Conservation (phyloP, 257 asterid species). For the Solanum medicagineum region DNA sequence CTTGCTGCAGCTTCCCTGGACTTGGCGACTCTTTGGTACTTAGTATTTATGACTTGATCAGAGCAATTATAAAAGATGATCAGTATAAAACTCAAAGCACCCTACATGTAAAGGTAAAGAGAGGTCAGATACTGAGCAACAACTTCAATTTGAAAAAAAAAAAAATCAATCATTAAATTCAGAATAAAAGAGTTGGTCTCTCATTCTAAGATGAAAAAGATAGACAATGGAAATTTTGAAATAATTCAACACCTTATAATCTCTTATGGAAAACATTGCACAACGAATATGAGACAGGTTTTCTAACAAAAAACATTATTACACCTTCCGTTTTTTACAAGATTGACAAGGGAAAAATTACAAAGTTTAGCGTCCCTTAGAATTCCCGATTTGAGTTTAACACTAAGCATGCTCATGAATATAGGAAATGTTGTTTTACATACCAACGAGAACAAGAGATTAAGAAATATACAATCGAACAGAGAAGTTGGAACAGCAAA, state of each 20-base stretch:
- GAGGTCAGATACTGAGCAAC: constrained; percentile 1
- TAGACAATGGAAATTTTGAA: not conserved
- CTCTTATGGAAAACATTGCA: not conserved
- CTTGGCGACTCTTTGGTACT: constrained; percentile 67
- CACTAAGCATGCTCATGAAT: not conserved
- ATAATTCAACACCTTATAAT: not conserved
- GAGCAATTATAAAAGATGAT: constrained; percentile 78
- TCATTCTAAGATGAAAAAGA: not conserved
- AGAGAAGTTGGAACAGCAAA: not conserved
- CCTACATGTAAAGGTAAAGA: constrained; percentile 32
- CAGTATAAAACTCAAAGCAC: constrained; percentile 56
- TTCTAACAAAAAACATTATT: not conserved
- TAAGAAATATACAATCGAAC: not conserved
- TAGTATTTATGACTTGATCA: constrained; percentile 78
- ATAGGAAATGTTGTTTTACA: not conserved
- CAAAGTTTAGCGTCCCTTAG: not conserved
- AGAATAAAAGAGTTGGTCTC: not conserved
- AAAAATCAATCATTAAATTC: not conserved
- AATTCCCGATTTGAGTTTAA: too few species aligned
- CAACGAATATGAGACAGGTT: not conserved
- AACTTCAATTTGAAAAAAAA: not conserved
- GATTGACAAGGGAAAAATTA: not conserved
- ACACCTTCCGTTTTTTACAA: not conserved
- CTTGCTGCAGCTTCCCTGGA: constrained; percentile 88
- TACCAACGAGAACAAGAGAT: not conserved